Evolutionary conservation across 208 protist species (phyloP), one percentile per base, ranked within the genome.

Genomic region (Balamuthia mandrillaris): DNA sequence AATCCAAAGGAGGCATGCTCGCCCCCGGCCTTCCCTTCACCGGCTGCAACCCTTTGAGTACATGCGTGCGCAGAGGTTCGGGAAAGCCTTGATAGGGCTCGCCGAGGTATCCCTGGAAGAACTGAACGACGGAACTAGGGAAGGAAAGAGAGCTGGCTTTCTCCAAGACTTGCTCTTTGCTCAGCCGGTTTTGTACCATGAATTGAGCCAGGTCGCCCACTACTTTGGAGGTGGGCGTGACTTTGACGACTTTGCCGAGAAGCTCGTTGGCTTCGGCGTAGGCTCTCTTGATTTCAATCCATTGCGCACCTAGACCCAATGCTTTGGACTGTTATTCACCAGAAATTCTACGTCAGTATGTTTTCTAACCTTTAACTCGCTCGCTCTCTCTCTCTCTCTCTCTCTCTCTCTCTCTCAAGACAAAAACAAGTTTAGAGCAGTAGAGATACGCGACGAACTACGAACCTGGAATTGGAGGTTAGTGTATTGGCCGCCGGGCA

Each of bases 171-270:
- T 81, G 68, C 56, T 91, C 68, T 54, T 68, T 77, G 27, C 51
- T 63, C 3, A 94, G 60, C 9, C 92, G 89, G 77, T 94, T 94
- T 37, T 87, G 61, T 2, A 94, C 92, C 93, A 96, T 95, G 77
- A 96, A 96, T 81, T 95, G 94, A 16, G 94, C 94, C 18, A 96
- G 88, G 82, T 96, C 94, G 44, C 94, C 94, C n/a, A 96, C 94
- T 31, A 94, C 90, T 89, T 95, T 95, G 49, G 88, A 94, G n/a
- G 66, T 90, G 6, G 92, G 93, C 33, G 93, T 94, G 33, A 95
- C 89, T 72, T 94, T 94, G 37, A 93, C 78, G 39, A 94, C 93
- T 56, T 94, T 90, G 35, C 92, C 92, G 9, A 94, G 81, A 39
- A 89, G 18, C 45, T 58, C 58, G 72, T 90, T 90, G 18, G 87